Conservation (phyloP, 2,329 filamentous ascomycete genomes). For the Fusarium illudens region DNA sequence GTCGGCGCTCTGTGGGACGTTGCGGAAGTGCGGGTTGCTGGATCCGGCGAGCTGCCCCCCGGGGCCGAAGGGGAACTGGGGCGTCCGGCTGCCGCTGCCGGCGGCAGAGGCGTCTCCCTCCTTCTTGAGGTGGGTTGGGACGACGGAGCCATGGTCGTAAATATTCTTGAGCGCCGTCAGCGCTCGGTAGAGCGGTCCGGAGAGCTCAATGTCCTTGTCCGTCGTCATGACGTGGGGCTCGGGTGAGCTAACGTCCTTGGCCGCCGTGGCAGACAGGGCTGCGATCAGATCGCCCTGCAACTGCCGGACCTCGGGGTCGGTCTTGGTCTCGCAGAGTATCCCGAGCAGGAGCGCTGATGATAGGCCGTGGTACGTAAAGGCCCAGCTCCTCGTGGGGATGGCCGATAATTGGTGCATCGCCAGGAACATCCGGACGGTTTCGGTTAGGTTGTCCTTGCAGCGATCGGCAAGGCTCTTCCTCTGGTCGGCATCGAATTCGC, state of each 20-base stretch:
- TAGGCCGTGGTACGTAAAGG: conserved; percentile 72
- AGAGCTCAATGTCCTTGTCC: conserved; percentile 69
- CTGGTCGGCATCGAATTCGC: conserved; percentile 59
- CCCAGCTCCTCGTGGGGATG: conserved; percentile 73
- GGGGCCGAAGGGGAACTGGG: conserved; percentile 45
- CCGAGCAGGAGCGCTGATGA: conserved; percentile 71
- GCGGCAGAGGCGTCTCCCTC: conserved; percentile 58
- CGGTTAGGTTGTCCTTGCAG: conserved; percentile 69
- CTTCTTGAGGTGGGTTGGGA: conserved; percentile 59
- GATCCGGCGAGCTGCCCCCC: conserved; percentile 35
- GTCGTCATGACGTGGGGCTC: conserved; percentile 62
- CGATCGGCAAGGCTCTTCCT: conserved; percentile 64
- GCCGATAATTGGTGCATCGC: conserved; percentile 74
- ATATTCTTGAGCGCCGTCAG: conserved; percentile 70
- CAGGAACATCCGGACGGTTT: conserved; percentile 74
- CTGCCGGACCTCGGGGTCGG: conserved; percentile 69
- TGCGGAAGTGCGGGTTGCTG: conserved; percentile 40
- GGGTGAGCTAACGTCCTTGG: conserved; percentile 66
- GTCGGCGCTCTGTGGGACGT: conserved; percentile 50
- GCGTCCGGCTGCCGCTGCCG: conserved; percentile 57
- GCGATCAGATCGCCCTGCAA: conserved; percentile 71
- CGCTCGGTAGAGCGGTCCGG: conserved; percentile 68
- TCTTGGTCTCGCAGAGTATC: conserved; percentile 69
- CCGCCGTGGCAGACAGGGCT: conserved; percentile 69
- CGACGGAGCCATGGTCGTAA: conserved; percentile 69